Evolutionary conservation across 257 asterid species (phyloP).

Genomic region (Solanum clarkiae): DNA sequence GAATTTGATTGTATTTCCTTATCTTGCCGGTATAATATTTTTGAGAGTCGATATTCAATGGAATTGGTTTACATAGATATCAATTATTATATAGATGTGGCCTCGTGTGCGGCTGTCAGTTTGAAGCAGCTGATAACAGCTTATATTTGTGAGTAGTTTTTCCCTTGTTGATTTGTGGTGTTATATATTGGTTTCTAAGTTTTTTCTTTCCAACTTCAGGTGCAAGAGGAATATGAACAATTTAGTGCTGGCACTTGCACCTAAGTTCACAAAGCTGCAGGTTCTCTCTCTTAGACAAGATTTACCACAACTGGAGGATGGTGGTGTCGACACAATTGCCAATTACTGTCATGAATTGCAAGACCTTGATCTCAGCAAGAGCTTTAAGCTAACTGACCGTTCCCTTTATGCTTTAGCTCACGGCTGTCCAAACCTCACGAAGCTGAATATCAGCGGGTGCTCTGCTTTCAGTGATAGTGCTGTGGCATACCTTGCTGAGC

Average conservation of each 20-base stretch:
- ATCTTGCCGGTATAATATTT: background rate
- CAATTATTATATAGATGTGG: background rate
- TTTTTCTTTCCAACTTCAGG: constrained; percentile 23
- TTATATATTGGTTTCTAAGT: background rate
- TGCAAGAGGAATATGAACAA: constrained; percentile 89
- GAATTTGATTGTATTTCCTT: background rate
- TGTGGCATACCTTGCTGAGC: constrained; percentile 56
- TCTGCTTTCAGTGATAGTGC: constrained; percentile 72
- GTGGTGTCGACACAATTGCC: constrained; percentile 59
- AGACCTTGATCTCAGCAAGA: constrained; percentile 90
- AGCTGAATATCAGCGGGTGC: constrained; percentile 90
- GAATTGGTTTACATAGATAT: background rate
- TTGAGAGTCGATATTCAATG: background rate
- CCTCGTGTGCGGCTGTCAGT: background rate
- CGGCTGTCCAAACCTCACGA: constrained; percentile 64
- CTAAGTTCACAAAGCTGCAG: constrained; percentile 69
- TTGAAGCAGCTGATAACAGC: background rate
- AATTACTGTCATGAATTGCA: constrained; percentile 56
- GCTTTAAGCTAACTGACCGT: constrained; percentile 66
- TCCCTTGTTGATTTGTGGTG: background rate
- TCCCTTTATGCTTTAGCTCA: constrained; percentile 70
- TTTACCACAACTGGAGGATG: constrained; percentile 70
- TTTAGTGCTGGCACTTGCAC: constrained; percentile 57
- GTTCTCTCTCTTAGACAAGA: constrained; percentile 67
- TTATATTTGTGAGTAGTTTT: background rate